Evolutionary conservation across 768 basidiomycete species (phyloP).

Genomic region (Gymnopilus junonius): DNA sequence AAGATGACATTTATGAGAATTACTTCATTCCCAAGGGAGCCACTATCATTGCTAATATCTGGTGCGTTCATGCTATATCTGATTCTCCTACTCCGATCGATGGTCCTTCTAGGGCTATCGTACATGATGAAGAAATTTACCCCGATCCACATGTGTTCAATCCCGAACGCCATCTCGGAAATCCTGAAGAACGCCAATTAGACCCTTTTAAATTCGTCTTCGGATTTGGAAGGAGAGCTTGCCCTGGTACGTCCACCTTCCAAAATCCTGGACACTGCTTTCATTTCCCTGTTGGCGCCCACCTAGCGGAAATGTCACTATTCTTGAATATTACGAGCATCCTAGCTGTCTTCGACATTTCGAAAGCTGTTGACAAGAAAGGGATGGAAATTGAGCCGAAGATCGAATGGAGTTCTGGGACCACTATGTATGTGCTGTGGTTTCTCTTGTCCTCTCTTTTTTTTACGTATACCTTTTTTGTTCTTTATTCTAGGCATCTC

Average conservation of each 20-base stretch:
- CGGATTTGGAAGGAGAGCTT: constrained; percentile 39
- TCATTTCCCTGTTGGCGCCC: constrained; percentile 21
- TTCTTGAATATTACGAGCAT: constrained; percentile 42
- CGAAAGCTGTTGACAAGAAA: constrained; percentile 34
- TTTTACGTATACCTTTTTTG: background rate
- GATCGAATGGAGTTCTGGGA: constrained; percentile 34
- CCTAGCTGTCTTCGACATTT: constrained; percentile 42
- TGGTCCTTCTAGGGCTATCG: constrained; percentile 32
- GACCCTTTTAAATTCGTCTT: constrained; percentile 37
- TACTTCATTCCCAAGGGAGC: constrained; percentile 39
- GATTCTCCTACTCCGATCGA: background rate
- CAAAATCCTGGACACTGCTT: background rate
- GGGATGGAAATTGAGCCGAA: constrained; percentile 42
- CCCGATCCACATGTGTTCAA: constrained; percentile 41
- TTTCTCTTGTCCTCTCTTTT: background rate
- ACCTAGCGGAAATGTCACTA: constrained; percentile 37
- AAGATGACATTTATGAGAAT: constrained; percentile 37
- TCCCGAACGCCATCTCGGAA: constrained; percentile 34
- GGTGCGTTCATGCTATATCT: constrained; percentile 21
- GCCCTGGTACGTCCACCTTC: constrained; percentile 26
- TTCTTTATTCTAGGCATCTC: constrained; percentile 20
- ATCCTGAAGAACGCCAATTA: constrained; percentile 26
- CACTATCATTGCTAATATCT: constrained; percentile 33
- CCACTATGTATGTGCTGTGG: constrained; percentile 24
- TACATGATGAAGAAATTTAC: constrained; percentile 40